Evolutionary conservation across 176 grass and related monocot genomes (phyloP), one percentile per base, ranked within the genome.

Genomic region (Musa acuminata): DNA sequence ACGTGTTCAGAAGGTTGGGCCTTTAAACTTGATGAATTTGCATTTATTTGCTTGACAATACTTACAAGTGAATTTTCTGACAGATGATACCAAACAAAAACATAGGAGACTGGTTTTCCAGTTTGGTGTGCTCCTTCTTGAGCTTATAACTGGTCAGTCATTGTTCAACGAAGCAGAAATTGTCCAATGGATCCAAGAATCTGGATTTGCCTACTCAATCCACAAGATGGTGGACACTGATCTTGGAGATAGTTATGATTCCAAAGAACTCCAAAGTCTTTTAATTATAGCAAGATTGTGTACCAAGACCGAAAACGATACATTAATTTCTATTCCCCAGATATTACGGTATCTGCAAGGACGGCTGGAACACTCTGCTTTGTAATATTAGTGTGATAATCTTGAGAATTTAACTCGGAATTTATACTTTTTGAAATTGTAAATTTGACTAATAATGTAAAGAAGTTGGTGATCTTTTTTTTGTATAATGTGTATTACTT

Each of bases 141-240:
- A 99, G 86, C 91, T 99, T 14, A 82, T 99, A 78, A 99, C 95
- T 17, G 91, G 91, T 13, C 95, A 94, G 71, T 91, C 91, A 8
- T 78, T 89, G 27, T 81, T 87, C 49, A 83, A 73, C 65, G 86
- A 94, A 77, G 83, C 82, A 19, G 96, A 99, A 75, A 83, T 94
- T 51, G 84, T 99, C 63, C 91, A 64, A 74, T 91, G 88, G 90
- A 84, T 95, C 69, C 91, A 99, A 79, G 88, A 90, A 82, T 85
- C 91, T 21, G 79, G 86, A 23, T 84, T 89, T 80, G 85, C 73
- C 6, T 80, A 72, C 13, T 89, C 91, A 14, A 85, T 91, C 80
- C 76, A 91, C 82, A 62, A 83, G 73, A 99, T 99, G 91, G 91
- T 99, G 71, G 96, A 99, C 79, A 83, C 88, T n/a, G 96, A 95